These are phyloP conservation scores for Metschnikowia reukaufii DNA, from an alignment of 805 yeast genomes.

Conservation along the genomic window DNA sequence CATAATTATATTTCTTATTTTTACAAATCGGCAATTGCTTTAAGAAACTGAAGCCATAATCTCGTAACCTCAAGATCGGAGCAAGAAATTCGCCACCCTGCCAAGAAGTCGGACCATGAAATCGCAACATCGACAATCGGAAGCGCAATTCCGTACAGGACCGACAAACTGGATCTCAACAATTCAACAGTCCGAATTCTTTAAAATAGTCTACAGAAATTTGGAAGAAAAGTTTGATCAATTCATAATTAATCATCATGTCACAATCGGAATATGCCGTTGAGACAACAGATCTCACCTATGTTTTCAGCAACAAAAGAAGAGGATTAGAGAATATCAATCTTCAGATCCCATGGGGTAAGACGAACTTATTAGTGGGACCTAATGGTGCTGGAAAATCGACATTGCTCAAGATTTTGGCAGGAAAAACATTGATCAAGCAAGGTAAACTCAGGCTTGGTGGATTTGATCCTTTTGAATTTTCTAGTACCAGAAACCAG, in stretches of 20 bases:
- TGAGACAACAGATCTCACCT: slow-evolving; percentile 62
- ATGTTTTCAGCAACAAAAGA: slow-evolving; percentile 61
- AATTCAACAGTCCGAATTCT: no score
- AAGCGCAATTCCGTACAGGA: no score
- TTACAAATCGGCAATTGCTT: no score
- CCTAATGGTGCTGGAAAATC: slow-evolving; percentile 98
- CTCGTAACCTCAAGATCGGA: no score
- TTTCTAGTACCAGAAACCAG: slow-evolving; percentile 50
- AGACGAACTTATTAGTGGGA: slow-evolving; percentile 79
- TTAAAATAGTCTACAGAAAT: no score
- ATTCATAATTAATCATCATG: slow-evolving; percentile 2
- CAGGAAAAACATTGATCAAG: slow-evolving; percentile 86
- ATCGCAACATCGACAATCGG: no score
- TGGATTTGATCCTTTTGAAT: slow-evolving; percentile 81
- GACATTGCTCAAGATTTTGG: slow-evolving; percentile 76
- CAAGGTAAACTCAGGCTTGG: slow-evolving; percentile 70
- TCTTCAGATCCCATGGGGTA: slow-evolving; percentile 63
- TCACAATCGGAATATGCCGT: slow-evolving; percentile 45
- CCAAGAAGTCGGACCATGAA: no score
- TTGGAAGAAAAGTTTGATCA: not conserved
- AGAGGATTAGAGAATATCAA: slow-evolving; percentile 64
- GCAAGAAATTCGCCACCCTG: no score
- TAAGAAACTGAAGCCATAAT: no score
- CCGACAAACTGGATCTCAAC: no score
- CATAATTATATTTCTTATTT: no score